A percentile compares a stretch with the other conserved stretches of the same genome.
These are phyloP conservation scores for Acanthamoeba healyi DNA, from an alignment of 208 protist species.

Conservation along the genomic window DNA sequence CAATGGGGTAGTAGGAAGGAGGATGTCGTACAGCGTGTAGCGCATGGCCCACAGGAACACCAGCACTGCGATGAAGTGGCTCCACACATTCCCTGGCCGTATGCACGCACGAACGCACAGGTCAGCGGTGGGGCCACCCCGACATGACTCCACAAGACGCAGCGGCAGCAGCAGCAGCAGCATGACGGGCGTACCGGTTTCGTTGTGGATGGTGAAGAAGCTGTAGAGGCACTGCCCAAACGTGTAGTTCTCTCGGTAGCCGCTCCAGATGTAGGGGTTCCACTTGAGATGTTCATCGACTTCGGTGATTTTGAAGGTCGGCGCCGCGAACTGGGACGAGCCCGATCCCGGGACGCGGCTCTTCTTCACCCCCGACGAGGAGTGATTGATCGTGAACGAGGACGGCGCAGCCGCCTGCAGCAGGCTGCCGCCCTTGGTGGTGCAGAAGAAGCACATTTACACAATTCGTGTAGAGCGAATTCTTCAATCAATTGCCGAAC, in stretches of 20 bases:
- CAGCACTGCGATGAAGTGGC: not conserved
- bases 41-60: constrained; percentile 33
- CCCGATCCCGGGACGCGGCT: not conserved
- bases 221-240: constrained; percentile 14
- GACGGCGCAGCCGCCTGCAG: not conserved
- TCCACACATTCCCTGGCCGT: not conserved
- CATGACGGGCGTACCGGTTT: not conserved
- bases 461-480: too few relatives aligned
- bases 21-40: not conserved
- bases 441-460: constrained; percentile 23
- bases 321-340: not conserved
- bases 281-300: constrained; percentile 27
- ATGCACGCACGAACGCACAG: not conserved
- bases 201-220: constrained; percentile 34
- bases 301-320: constrained; percentile 22
- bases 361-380: not conserved
- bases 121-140: too few relatives aligned
- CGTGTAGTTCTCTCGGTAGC: constrained; percentile 29
- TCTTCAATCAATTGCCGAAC: not conserved
- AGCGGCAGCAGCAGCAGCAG: not conserved
- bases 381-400: not conserved
- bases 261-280: constrained; percentile 46
- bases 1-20: not conserved
- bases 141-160: too few relatives aligned
- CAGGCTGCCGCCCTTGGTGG: not conserved